Percentiles rank a stretch among this genome's conserved stretches.
These are phyloP conservation scores for Panaeolus papilionaceus DNA, from an alignment of 768 basidiomycete species.

Conservation along the genomic window DNA sequence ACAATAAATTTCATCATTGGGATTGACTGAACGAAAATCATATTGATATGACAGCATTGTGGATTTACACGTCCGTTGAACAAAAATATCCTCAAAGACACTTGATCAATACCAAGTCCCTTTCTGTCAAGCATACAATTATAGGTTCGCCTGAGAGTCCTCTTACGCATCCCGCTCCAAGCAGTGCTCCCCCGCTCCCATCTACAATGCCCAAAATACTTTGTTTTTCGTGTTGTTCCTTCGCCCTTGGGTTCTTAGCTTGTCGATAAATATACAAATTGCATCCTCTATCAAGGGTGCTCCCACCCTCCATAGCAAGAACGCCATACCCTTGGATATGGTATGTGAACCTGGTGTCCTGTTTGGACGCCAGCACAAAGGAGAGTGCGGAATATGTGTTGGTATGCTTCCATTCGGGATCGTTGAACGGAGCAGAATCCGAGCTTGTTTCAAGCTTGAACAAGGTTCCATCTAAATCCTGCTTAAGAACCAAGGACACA, in stretches of 20 bases:
- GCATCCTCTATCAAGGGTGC: constrained; percentile 66
- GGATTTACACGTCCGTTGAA: background rate
- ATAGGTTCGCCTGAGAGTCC: constrained; percentile 42
- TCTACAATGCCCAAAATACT: constrained; percentile 79
- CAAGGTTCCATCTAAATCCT: constrained; percentile 74
- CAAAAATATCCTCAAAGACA: background rate
- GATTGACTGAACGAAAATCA: background rate
- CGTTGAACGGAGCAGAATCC: constrained; percentile 29
- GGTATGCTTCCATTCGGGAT: constrained; percentile 69
- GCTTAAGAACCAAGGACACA: constrained; percentile 66
- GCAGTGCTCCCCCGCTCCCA: constrained; percentile 70
- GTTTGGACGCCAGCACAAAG: constrained; percentile 94
- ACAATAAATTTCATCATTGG: constrained; percentile 5
- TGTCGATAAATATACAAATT: constrained; percentile 89
- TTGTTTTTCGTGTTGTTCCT: constrained; percentile 76
- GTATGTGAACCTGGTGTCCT: constrained; percentile 86
- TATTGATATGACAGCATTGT: constrained; percentile 1
- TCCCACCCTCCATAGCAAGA: constrained; percentile 83
- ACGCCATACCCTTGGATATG: constrained; percentile 65
- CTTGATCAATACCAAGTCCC: constrained; percentile 67
- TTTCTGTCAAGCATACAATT: constrained; percentile 80
- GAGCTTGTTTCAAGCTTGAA: constrained; percentile 49
- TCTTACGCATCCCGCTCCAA: constrained; percentile 71
- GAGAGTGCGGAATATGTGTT: constrained; percentile 90
- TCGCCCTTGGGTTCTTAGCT: constrained; percentile 38